Evolutionary conservation across 306 rosid species (phyloP), one percentile per base, ranked within the genome.

Genomic region (Prunus fruticosa): DNA sequence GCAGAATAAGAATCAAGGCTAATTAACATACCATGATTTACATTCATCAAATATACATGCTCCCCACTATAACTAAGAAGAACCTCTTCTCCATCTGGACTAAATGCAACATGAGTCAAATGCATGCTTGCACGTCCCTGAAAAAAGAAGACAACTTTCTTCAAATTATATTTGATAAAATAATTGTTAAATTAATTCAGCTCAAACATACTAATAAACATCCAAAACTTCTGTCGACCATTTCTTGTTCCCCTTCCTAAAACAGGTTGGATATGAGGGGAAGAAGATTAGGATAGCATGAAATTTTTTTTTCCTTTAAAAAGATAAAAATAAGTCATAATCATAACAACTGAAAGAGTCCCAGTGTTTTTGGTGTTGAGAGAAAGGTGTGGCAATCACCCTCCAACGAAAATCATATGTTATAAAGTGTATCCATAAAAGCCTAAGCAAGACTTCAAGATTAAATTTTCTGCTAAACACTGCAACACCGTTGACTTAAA

Each of bases 61-160:
- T 92, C 98, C 84, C 99, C 99, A 83, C 99, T 92, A 78, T 92
- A 96, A 86, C 97, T 92, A 71, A 96, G 98, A 73, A 96, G 97
- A 86, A 96, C 96, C 89, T 96, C 98, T 52, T 85, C 89, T 67
- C 99, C 98, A 81, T 86, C 88, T 16, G 99, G 99, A 86, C 96
- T 89, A 85, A 96, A 96, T 53, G 98, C 76, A 84, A 89, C 97
- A 83, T 96, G 98, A 78, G 99, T 96, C 72, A 96, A 81, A 86
- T 90, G 93, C 87, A 96, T 81, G 84, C 87, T 89, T 52, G 93
- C 83, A 82, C 85, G 87, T 64, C 91, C 98, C 98, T 96, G 85
- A 61, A 78, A 77, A 76, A 79, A 69, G 57, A 22, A 53, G 3
- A 45, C 15, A 15, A 22, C 9, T 10, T 9, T 11, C 34, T 62